Evolutionary conservation across 352 stramenopile species (phyloP), one percentile per base, ranked within the genome.

Genomic region (Aphanomyces astaci): DNA sequence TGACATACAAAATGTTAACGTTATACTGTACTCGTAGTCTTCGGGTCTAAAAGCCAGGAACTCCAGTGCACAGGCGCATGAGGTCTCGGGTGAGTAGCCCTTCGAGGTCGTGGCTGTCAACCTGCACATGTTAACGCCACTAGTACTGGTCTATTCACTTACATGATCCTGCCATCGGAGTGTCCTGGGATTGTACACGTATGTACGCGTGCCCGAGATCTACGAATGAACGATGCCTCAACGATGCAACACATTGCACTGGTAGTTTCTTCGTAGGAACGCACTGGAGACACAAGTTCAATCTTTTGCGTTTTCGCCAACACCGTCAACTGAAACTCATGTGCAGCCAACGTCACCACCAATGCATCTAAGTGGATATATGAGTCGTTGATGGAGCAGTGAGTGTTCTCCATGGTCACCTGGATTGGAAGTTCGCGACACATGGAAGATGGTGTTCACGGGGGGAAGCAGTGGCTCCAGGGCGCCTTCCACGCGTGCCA

Each of bases 151-250:
- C 17, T 33, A 28, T 48, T 54, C 11, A 40, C 40, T 28, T 62
- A 91, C 82, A 79, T 89, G 81, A 54, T 93, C 80, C 72, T 91
- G 82, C 85, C 85, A 93, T 57, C 85, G 75, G 39, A 79, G 74
- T 0, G 81, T 88, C 54, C 80, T 80, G 11, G 65, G 57, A 60
- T 93, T 93, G 82, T 82, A 93, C 54, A 86, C 76, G 63, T 93
- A 93, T 52, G 75, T 78, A 40, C 79, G 81, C 32, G 86, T 62
- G 1, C 84, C 84, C 28, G 84, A 91, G 54, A 93, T 82, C 84
- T 93, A 53, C 27, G 1, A 22, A 3, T 22, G 1, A 62, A 30
- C n/a, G 5, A n/a, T 17, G 28, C 51, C 22, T 51, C 46, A 27
- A n/a, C n/a, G 17, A 13, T n/a, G 17, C 33, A 51, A 49, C 15